Base-by-base conservation (phyloP, 2,329 filamentous ascomycete species). In the Coniochaeta pulveracea region DNA sequence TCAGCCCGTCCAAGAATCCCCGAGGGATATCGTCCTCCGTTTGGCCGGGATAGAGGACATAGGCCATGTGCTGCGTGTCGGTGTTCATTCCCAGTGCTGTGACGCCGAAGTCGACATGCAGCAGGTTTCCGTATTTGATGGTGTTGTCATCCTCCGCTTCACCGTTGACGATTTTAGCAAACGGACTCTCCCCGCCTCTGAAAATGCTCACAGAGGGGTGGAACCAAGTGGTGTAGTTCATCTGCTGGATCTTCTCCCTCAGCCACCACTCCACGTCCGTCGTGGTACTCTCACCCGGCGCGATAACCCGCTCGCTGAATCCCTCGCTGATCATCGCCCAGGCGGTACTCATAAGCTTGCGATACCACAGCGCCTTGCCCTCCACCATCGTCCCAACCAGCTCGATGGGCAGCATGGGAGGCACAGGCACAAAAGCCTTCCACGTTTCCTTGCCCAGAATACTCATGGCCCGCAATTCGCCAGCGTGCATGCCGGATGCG, bases 171-270 rank as follows among this genome's bases (percentile, higher is more conserved):
- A 42, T 9, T 43, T 46, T 16, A 8, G 28, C 28, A 15, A 31
- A 31, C 28, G 18, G 22, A 11, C 11, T 19, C 4, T 17, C 22
- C 10, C 47, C 41, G 23, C 48, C 49, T 3, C 48, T 51, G 15
- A 68, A 41, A 34, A 68, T 55, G 29, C 48, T 57, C 11, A 68
- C 63, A 34, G 51, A 50, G 3, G 64, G 63, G 12, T 66, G 61
- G 42, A 69, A 69, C 65, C 65, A 69, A 4, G 64, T 68, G 5
- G 60, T 63, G 48, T 66, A 66, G 44, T 69, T 67, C 34, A 64
- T 50, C 19, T 54, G 51, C 45, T 64, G 60, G 15, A 67, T 56
- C 41, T 56, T 58, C 24, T 65, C 61, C n/a, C 63, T 54, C 48
- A 68, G 52, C 63, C 63, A 67, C 64, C 64, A 69, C 41, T 64